A percentile compares a stretch with the other conserved stretches of the same genome.
phyloP scores from a whole-genome alignment of 2,329 filamentous ascomycete genomes.

The Aspergillus texensis region DNA sequence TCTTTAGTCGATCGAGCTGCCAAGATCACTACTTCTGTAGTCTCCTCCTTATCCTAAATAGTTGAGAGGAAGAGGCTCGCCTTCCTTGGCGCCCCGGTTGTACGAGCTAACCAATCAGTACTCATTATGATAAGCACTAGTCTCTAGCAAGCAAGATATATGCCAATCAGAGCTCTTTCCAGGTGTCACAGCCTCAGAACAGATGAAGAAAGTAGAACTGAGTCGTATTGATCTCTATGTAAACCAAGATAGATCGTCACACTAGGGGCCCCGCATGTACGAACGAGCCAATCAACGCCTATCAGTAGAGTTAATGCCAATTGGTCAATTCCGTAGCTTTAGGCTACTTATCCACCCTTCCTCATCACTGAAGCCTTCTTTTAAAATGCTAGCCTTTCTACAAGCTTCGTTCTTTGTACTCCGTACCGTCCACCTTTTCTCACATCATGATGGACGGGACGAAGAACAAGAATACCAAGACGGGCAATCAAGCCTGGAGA shows the following conservation, averaged over 20 bases:
- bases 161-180: background rate
- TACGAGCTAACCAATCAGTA: conserved; percentile 13
- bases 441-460: background rate
- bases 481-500: conserved; percentile 39
- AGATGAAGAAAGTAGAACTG: too few species aligned
- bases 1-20: background rate
- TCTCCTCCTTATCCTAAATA: background rate
- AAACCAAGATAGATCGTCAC: too few species aligned
- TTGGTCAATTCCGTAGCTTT: background rate
- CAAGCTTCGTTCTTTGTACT: background rate
- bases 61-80: background rate
- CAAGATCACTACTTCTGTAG: background rate
- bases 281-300: conserved; percentile 11
- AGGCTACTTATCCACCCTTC: background rate
- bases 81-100: conserved; percentile 7
- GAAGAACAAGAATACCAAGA: conserved; percentile 17
- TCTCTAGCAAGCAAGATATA: background rate
- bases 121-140: background rate
- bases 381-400: background rate
- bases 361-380: background rate
- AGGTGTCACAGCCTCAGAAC: too few species aligned
- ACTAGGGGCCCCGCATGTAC: conserved; percentile 7
- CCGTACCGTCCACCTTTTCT: background rate
- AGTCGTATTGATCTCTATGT: too few species aligned
- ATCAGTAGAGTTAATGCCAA: background rate